Conservation (phyloP, 1,284 basidiomycete species). For the Coniophora puteana region DNA sequence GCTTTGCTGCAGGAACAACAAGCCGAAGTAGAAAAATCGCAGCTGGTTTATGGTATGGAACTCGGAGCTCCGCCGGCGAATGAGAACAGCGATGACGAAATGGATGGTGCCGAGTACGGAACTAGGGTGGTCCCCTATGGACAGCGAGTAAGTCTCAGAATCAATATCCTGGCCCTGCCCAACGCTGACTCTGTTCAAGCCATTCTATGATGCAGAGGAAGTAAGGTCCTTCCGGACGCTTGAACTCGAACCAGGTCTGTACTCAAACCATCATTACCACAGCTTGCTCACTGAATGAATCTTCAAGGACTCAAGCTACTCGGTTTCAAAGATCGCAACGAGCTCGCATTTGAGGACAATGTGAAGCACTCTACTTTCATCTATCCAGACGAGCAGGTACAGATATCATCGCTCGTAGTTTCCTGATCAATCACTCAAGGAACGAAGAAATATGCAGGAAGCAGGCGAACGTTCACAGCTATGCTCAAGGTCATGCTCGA, state of each 20-base stretch:
- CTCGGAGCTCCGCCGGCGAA: constrained; percentile 44
- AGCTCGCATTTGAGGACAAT: constrained; percentile 83
- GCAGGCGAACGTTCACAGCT: constrained; percentile 88
- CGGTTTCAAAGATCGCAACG: constrained; percentile 81
- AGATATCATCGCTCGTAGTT: constrained; percentile 13
- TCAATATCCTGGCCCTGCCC: constrained; percentile 14
- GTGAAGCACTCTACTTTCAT: constrained; percentile 91
- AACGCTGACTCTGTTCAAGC: constrained; percentile 36
- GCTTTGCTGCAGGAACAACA: constrained; percentile 47
- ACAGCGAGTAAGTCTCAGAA: neutral
- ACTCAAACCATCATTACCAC: neutral
- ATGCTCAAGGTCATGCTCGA: constrained; percentile 81
- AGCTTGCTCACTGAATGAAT: neutral
- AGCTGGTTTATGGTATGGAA: constrained; percentile 61
- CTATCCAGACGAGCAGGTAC: constrained; percentile 87
- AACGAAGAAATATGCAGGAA: constrained; percentile 76
- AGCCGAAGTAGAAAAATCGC: constrained; percentile 51
- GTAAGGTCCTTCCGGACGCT: constrained; percentile 77
- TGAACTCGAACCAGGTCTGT: constrained; percentile 70
- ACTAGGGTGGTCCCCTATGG: constrained; percentile 30
- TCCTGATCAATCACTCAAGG: neutral
- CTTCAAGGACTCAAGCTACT: constrained; percentile 76
- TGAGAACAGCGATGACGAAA: constrained; percentile 43
- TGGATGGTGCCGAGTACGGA: constrained; percentile 18
- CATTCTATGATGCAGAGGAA: constrained; percentile 86